Conservation (phyloP, 257 asterid genomes). For the Thymus quinquecostatus region DNA sequence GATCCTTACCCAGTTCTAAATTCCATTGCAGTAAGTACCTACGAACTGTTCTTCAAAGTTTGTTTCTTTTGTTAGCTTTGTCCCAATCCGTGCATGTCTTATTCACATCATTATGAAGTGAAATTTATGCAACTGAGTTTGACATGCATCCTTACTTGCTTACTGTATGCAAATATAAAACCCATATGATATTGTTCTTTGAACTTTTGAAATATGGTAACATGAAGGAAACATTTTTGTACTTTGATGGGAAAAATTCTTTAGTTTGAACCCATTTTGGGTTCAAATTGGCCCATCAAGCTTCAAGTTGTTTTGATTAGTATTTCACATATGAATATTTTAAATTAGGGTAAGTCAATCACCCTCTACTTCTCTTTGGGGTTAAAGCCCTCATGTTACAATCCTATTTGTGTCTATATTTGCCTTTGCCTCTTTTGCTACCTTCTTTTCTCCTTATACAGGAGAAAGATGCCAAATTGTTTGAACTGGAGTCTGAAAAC, state of each 20-base stretch:
- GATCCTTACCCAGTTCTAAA: conserved; percentile 88
- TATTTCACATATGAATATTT: not conserved
- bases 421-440: conserved; percentile 16
- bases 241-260: not conserved
- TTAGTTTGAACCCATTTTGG: conserved; percentile 2
- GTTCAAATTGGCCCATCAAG: conserved; percentile 1
- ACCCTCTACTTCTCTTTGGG: conserved; percentile 11
- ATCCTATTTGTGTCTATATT: not conserved
- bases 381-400: not conserved
- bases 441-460: conserved; percentile 37
- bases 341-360: conserved; percentile 14
- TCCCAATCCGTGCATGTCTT: conserved; percentile 22
- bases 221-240: not conserved
- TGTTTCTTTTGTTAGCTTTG: conserved; percentile 16
- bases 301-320: conserved; percentile 9
- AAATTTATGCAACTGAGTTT: conserved; percentile 5
- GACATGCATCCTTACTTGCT: conserved; percentile 5
- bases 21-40: conserved; percentile 78
- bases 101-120: conserved; percentile 17
- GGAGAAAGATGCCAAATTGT: conserved; percentile 89
- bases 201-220: not conserved
- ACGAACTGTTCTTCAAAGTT: conserved; percentile 8
- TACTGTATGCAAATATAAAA: not conserved
- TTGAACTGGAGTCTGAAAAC: conserved; percentile 92
- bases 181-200: conserved; percentile 19